Evolutionary conservation across 176 grass and related monocot genomes (phyloP).

Genomic region (Phoenix dactylifera): DNA sequence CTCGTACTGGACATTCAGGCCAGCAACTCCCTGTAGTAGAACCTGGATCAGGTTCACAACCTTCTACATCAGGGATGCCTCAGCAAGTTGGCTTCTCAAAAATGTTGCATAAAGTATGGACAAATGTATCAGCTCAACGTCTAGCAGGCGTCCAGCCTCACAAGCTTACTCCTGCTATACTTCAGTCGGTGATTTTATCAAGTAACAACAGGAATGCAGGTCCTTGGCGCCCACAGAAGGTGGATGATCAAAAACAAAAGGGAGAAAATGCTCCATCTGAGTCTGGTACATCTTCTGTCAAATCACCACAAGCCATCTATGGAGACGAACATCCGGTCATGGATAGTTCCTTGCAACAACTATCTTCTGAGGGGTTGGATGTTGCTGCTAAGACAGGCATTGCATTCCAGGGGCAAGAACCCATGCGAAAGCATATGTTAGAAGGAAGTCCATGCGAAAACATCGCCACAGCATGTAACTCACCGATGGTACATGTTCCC

Average conservation of each 20-base stretch:
- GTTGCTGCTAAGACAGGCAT: constrained; percentile 29
- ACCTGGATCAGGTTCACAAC: constrained; percentile 28
- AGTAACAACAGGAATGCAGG: constrained; percentile 35
- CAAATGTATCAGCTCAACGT: constrained; percentile 73
- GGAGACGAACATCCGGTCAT: constrained; percentile 36
- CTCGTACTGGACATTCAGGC: constrained; percentile 31
- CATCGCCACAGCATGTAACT: constrained; percentile 34
- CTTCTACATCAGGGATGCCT: constrained; percentile 27
- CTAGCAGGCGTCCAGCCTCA: constrained; percentile 42
- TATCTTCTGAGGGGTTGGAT: constrained; percentile 35
- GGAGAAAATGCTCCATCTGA: constrained; percentile 41
- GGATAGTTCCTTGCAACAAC: constrained; percentile 35
- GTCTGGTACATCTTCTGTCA: constrained; percentile 48
- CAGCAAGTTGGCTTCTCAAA: constrained; percentile 52
- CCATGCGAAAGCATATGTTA: constrained; percentile 32
- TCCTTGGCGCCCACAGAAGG: constrained; percentile 46
- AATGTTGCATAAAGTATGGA: constrained; percentile 92
- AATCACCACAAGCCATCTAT: constrained; percentile 35
- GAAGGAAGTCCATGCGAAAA: constrained; percentile 41
- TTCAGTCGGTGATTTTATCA: constrained; percentile 81
- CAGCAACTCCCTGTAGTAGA: constrained; percentile 44
- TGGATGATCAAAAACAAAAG: constrained; percentile 51
- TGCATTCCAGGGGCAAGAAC: constrained; percentile 35
- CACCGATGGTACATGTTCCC: constrained; percentile 36
- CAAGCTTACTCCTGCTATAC: constrained; percentile 66